Conservation (phyloP, 2,329 filamentous ascomycete species). For the Orbilia blumenaviensis region DNA sequence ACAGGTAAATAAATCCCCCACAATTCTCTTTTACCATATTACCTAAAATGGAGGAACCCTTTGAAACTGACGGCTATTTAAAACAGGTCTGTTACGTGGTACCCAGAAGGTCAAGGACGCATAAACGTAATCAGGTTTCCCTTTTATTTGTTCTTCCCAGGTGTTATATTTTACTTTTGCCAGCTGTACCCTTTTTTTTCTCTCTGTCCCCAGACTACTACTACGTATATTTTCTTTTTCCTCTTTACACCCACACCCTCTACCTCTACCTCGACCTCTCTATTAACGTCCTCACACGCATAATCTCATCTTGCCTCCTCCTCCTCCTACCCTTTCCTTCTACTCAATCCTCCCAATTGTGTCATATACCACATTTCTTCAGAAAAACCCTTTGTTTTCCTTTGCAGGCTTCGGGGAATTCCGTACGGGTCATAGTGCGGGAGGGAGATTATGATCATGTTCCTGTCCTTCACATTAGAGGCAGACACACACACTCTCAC, state of each 20-base stretch:
- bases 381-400: neutral
- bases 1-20: conserved; percentile 69
- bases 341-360: too few species aligned
- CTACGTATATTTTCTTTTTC: neutral
- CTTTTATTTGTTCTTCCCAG: conserved; percentile 24
- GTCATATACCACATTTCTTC: conserved; percentile 25
- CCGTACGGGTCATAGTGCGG: conserved; percentile 16
- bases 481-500: too few species aligned
- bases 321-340: neutral
- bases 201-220: too few species aligned
- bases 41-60: neutral
- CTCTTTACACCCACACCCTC: neutral
- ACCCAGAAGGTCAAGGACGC: conserved; percentile 99
- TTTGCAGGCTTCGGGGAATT: neutral
- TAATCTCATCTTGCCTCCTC: conserved; percentile 22
- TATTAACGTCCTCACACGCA: conserved; percentile 18
- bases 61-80: too few species aligned
- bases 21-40: neutral
- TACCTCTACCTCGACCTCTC: neutral
- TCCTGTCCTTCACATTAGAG: too few species aligned
- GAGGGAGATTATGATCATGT: neutral
- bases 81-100: conserved; percentile 85
- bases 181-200: conserved; percentile 4
- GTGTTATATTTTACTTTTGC: conserved; percentile 36
- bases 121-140: conserved; percentile 34